These are phyloP conservation scores for Fusarium burgessii DNA, from an alignment of 2,329 filamentous ascomycete species.

Conservation along the genomic window DNA sequence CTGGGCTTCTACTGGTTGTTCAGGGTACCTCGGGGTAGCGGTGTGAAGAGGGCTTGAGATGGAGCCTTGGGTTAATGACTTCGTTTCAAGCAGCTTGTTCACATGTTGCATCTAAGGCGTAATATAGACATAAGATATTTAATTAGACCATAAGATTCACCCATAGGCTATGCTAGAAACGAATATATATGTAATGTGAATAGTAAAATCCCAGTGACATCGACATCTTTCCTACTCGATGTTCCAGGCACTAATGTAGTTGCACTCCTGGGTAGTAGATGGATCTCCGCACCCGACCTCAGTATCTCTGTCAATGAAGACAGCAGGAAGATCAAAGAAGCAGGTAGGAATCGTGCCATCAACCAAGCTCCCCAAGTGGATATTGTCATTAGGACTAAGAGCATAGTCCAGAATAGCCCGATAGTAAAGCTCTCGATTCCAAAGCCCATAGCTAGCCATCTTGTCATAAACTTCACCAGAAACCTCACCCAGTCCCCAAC, in stretches of 20 bases:
- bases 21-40: slow-evolving; percentile 48
- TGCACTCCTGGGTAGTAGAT: neutral
- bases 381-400: neutral
- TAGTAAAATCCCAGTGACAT: too few relatives aligned
- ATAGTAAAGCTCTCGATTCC: slow-evolving; percentile 23
- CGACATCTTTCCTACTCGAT: neutral
- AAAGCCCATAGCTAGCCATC: slow-evolving; percentile 29
- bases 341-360: slow-evolving; percentile 19
- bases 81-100: neutral
- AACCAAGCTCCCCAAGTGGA: slow-evolving; percentile 2
- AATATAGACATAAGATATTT: neutral
- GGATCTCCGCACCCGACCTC: slow-evolving; percentile 4
- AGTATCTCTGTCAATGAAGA: slow-evolving; percentile 20
- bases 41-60: slow-evolving; percentile 32
- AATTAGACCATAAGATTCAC: neutral
- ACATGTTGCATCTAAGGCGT: too few relatives aligned
- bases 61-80: too few relatives aligned
- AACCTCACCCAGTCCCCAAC: slow-evolving; percentile 10
- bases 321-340: slow-evolving; percentile 26
- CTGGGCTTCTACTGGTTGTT: slow-evolving; percentile 61
- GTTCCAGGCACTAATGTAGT: neutral
- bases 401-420: slow-evolving; percentile 27
- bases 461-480: slow-evolving; percentile 14
- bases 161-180: rapidly evolving
- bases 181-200: neutral